Evolutionary conservation across 805 yeast genomes (phyloP).

Genomic region (Komagataella populi): DNA sequence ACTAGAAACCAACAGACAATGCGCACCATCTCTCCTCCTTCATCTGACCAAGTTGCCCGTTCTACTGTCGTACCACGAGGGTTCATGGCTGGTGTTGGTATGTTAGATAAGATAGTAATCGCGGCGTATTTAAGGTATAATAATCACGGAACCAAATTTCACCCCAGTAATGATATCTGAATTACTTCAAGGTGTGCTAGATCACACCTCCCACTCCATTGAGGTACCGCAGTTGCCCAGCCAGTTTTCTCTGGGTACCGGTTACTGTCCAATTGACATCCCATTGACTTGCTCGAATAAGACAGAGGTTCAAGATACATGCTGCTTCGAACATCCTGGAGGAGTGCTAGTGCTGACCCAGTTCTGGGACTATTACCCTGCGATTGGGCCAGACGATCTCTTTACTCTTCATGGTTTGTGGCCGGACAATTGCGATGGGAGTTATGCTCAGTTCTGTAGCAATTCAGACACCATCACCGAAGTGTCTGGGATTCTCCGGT

Average conservation of each 20-base stretch:
- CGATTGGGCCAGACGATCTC: slow-evolving; percentile 53
- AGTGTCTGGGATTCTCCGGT: slow-evolving; percentile 30
- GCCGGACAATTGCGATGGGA: slow-evolving; percentile 83
- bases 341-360: slow-evolving; percentile 79
- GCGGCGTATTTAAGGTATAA: background rate
- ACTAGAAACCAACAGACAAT: too few species aligned
- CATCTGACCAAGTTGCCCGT: too few species aligned
- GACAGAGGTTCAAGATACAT: slow-evolving; percentile 41
- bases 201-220: slow-evolving; percentile 56
- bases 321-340: slow-evolving; percentile 82
- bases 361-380: slow-evolving; percentile 82
- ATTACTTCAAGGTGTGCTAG: slow-evolving; percentile 67
- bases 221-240: slow-evolving; percentile 67
- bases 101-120: background rate
- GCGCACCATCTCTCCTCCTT: too few species aligned
- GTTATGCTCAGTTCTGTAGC: slow-evolving; percentile 72
- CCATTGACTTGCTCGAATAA: slow-evolving; percentile 52
- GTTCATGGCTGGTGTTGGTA: background rate
- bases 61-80: too few species aligned
- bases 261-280: slow-evolving; percentile 36
- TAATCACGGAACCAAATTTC: background rate
- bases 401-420: slow-evolving; percentile 82
- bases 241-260: slow-evolving; percentile 1
- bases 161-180: background rate
- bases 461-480: slow-evolving; percentile 30